Base-by-base conservation (phyloP, 768 basidiomycete genomes). In the Daedaleopsis nitida region DNA sequence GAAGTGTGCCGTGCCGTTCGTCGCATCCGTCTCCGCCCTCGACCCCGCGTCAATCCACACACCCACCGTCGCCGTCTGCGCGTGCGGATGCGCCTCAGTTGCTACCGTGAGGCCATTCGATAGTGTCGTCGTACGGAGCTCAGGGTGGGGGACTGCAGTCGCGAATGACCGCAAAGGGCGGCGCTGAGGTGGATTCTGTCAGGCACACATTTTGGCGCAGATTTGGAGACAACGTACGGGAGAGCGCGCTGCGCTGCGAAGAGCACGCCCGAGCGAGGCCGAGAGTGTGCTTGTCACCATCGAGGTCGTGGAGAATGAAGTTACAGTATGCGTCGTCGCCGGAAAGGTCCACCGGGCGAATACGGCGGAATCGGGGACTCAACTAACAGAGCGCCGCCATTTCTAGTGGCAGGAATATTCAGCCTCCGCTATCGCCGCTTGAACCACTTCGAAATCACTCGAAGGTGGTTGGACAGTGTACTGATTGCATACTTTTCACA, bases 11-110 rank as follows among this genome's bases (percentile, higher is more conserved):
- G 94, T 95, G 54, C 97, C 97, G 68, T 90, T 96, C 42, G 93
- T 96, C 77, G 86, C 86, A 78, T 94, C 89, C 50, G 91, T 96
- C 84, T 99, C 97, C 60, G 95, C 96, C 58, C 97, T 86, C 65
- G 93, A 95, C 65, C 97, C 97, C 60, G 97, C 96, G 74, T 98
- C 96, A 69, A 99, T 96, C 95, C 95, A 99, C 62, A 98, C 90
- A 64, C 97, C 97, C 38, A 98, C 94, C n/a, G 96, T 99, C 8
- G 96, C 95, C 0, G 97, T 98, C 77, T 96, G 91, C 5, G 94
- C 89, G 73, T 92, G 89, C 5, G 92, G 83, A 62, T 94, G 91
- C 9, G 91, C 78, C 76, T 96, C 94, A 1, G 95, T 96, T 52
- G 96, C 96, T 66, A 99, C 88, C 13, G 94, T 96, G 59, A 99